Base-by-base conservation (phyloP, 2,329 filamentous ascomycete genomes). In the Bipolaris victoriae region DNA sequence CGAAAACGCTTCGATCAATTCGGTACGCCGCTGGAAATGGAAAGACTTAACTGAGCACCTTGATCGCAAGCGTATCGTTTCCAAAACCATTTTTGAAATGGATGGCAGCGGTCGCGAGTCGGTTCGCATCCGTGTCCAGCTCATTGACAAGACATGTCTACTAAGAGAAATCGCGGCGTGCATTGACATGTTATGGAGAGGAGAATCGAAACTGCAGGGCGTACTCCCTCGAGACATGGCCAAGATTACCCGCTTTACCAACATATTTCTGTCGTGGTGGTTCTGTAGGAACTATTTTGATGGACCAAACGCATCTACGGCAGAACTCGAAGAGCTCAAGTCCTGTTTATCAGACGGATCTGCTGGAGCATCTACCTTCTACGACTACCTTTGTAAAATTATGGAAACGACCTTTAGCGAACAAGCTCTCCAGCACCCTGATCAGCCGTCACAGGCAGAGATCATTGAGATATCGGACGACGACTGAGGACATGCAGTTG, bases 41-140 rank as follows among this genome's bases (percentile, higher is more conserved):
- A 51, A 60, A 3, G 52, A 73, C 1, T 67, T 84, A 3, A 64
- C 76, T 36, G 69, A 73, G 7, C 67, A 71, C 2, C 41, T 59
- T 7, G 80, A 84, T 58, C 71, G 80, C 10, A 76, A 78, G 37
- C 75, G 80, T 5, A 65, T 82, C 1, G 60, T 83, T 20, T 77
- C 81, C 47, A 80, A 81, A 49, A 60, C 78, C 1, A 64, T 83
- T 1, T 56, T 63, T 7, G 69, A 76, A 10, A 67, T 79, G 57
- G 49, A 20, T 9, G n/a, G 41, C 2, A 29, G 50, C 9, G 62
- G 70, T 6, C 59, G 63, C 7, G 70, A 72, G 26, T 59, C 49
- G 0, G 55, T 76, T 13, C 58, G 69, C 6, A 58, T 44, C 1
- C 64, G 72, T 10, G 43, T 75, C 6, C 49, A 33, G 2, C 45